Evolutionary conservation across 768 basidiomycete species (phyloP), one percentile per base, ranked within the genome.

Genomic region (Podaxis sp.): DNA sequence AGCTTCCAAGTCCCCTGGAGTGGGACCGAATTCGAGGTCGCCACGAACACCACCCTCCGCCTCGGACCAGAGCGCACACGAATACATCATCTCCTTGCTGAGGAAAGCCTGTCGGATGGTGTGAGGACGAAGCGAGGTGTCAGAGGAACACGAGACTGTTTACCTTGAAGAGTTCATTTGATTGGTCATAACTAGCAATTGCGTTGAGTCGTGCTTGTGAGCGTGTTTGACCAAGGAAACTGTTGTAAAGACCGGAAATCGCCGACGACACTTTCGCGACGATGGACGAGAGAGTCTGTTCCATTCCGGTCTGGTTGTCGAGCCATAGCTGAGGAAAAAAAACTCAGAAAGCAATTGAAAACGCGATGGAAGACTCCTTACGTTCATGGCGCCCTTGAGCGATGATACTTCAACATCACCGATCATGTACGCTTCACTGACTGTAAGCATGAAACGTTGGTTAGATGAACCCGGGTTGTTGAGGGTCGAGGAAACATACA

Each of bases 1-100:
- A 22, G 86, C 83, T 73, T 92, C 90, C 49, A 96, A 78, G 69
- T 92, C 91, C 24, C 87, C 86, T 26, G 82, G 78, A 46, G 74
- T 79, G 22, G 83, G 82, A n/a, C 83, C 83, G 59, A 73, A 72
- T 38, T 78, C 78, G 49, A 92, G 76, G 72, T 92, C 90, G 0
- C 88, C 90, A 49, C 86, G 82, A 59, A 95, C 82, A 56, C 93
- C 95, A 63, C 87, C 88, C 70, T 96, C 92, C 9, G 87, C 79
- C n/a, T 88, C 84, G 54, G 78, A 79, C 88, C 92, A 96, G 59
- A 96, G 82, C 1, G 86, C 95, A 72, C 93, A 94, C 0, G 93
- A 95, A 75, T 95, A 96, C 85, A 94, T 96, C 95, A 96, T 96
- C 74, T 96, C 94, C 59, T 84, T 80, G 67, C 88, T 90, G 24